A percentile compares a stretch with the other conserved stretches of the same genome.
Evolutionary conservation across 2,329 filamentous ascomycete genomes (phyloP).

Genomic region (Zopfia rhizophila): DNA sequence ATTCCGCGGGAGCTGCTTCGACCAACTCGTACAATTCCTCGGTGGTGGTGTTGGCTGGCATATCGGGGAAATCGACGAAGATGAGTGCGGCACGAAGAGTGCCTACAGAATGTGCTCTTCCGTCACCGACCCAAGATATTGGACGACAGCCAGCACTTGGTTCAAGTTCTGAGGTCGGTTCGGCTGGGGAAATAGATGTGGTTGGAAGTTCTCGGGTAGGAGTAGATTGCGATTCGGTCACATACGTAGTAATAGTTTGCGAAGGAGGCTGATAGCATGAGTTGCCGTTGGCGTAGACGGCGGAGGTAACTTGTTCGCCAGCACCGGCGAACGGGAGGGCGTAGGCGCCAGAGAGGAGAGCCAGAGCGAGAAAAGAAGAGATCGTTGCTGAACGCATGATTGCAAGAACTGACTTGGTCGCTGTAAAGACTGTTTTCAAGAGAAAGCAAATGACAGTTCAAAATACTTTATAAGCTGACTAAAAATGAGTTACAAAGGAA

Average conservation of each 20-base stretch:
- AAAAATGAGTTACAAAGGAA: no score
- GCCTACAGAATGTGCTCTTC: slow-evolving; percentile 8
- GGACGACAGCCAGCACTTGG: slow-evolving; percentile 10
- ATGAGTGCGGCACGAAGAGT: slow-evolving; percentile 17
- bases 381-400: no score
- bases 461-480: no score
- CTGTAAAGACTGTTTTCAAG: no score
- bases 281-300: no score
- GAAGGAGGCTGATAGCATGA: no score
- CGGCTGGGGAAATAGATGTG: slow-evolving; percentile 1
- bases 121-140: not conserved
- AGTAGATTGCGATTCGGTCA: not conserved
- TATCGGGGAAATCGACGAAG: slow-evolving; percentile 23
- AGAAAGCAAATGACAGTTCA: no score
- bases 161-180: not conserved
- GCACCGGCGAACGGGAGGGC: no score
- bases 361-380: no score
- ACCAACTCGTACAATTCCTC: slow-evolving; percentile 8
- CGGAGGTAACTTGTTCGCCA: no score
- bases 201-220: not conserved
- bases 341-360: no score
- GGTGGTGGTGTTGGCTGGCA: slow-evolving; percentile 5
- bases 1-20: slow-evolving; percentile 3
- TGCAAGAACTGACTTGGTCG: no score
- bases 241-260: slow-evolving; percentile 5